Evolutionary conservation across 257 asterid species (phyloP), one percentile per base, ranked within the genome.

Genomic region (Gentiana macrophylla): DNA sequence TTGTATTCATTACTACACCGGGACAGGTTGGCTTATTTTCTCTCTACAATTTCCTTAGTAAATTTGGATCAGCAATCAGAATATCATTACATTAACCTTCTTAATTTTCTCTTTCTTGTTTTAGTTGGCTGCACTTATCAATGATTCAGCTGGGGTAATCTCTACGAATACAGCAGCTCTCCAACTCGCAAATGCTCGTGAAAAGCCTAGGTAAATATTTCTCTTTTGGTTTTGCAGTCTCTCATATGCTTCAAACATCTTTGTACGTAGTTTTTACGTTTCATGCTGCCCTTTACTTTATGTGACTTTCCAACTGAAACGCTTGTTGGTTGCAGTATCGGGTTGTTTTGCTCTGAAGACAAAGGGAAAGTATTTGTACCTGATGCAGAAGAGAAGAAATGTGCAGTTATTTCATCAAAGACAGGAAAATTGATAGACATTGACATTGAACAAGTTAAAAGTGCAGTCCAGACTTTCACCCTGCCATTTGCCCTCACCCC

Each of bases 71-170:
- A 24, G 1, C 24, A 24, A 24, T 1, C 24, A 24, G 24, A 24
- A 24, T 24, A 24, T 53, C 0, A 0, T 24, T 24, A 24, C 24
- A 24, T 24, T 24, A 0, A 24, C 24, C 24, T 24, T 24, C 0
- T 1, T 24, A 24, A 3, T 41, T 41, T 41, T 0, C 6, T 3
- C 9, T 41, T 8, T 61, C 60, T 50, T 50, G 33, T 52, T 64
- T 8, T 24, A 89, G 95, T 81, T 89, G 54, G 94, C 95, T 60
- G 95, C 94, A 44, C 80, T 89, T 60, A 68, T 85, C 49, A 86
- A 83, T 51, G 97, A 86, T 50, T 85, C 97, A 4, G 92, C 86
- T 15, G 95, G 97, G 11, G 94, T 89, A 37, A 79, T 89, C 64
- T 70, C 86, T 45, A 79, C 94, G 2, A 89, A 89, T 63, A 89